Evolutionary conservation across 148 eudicot species (phyloP).

Genomic region (Cornus florida): DNA sequence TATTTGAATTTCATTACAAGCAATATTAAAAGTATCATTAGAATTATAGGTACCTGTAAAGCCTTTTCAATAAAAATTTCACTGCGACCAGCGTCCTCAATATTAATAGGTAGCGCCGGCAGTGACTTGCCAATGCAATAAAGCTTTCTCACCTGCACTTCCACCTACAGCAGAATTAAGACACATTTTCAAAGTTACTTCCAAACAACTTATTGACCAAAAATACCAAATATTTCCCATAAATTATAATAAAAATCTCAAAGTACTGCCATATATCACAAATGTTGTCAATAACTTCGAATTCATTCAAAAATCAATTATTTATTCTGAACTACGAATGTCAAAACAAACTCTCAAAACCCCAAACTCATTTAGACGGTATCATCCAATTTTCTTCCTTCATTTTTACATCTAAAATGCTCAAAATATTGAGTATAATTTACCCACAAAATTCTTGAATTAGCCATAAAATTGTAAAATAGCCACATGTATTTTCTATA

Average conservation of each 20-base stretch:
- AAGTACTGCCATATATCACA: background rate
- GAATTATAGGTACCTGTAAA: conserved; percentile 43
- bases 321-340: too few species aligned
- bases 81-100: conserved; percentile 93
- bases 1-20: background rate
- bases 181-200: background rate
- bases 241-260: background rate
- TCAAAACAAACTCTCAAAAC: too few species aligned
- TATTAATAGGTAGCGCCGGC: conserved; percentile 63
- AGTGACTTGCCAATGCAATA: conserved; percentile 59
- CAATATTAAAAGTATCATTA: background rate
- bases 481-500: background rate
- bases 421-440: too few species aligned
- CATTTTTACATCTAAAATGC: too few species aligned
- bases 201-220: background rate
- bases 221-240: background rate
- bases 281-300: background rate
- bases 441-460: too few species aligned
- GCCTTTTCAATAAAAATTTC: conserved; percentile 58
- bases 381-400: too few species aligned
- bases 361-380: too few species aligned
- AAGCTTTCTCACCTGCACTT: conserved; percentile 68
- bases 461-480: too few species aligned
- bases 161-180: conserved; percentile 52
- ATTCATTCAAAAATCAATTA: background rate